phyloP scores from a whole-genome alignment of 306 rosid genomes.

The Vachellia collinsii region DNA sequence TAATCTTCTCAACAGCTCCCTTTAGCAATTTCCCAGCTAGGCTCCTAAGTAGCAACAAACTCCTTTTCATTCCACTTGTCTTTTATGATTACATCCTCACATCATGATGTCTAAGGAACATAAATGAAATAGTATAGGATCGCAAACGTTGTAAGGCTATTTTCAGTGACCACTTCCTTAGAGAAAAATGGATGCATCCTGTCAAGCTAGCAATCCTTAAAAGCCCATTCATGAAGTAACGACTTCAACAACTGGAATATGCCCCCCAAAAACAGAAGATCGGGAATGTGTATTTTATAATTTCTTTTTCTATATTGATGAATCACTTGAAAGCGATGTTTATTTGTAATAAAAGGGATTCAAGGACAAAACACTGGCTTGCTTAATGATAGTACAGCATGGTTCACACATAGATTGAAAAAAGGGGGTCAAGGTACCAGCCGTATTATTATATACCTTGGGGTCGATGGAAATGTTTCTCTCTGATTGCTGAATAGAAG shows the following conservation, averaged over 20 bases:
- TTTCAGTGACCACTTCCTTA: background rate
- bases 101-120: background rate
- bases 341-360: background rate
- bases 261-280: slow-evolving; percentile 2
- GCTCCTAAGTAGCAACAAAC: slow-evolving; percentile 12
- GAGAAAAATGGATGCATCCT: background rate
- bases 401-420: background rate
- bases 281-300: background rate
- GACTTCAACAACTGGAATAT: background rate
- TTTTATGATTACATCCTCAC: background rate
- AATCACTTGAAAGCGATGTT: background rate
- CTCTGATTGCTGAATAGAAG: slow-evolving; percentile 42
- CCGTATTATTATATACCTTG: slow-evolving; percentile 34
- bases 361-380: background rate
- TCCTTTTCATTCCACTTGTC: background rate
- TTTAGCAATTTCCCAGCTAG: slow-evolving; percentile 9
- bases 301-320: background rate
- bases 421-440: no score
- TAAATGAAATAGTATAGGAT: background rate
- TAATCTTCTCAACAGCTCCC: slow-evolving; percentile 4
- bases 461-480: slow-evolving; percentile 18
- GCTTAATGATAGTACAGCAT: background rate
- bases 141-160: background rate
- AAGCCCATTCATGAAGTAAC: background rate
- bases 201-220: background rate